A percentile compares a stretch with the other conserved stretches of the same genome.
phyloP scores from a whole-genome alignment of 371 early-diverging fungal species.

The Lichtheimia hyalospora region DNA sequence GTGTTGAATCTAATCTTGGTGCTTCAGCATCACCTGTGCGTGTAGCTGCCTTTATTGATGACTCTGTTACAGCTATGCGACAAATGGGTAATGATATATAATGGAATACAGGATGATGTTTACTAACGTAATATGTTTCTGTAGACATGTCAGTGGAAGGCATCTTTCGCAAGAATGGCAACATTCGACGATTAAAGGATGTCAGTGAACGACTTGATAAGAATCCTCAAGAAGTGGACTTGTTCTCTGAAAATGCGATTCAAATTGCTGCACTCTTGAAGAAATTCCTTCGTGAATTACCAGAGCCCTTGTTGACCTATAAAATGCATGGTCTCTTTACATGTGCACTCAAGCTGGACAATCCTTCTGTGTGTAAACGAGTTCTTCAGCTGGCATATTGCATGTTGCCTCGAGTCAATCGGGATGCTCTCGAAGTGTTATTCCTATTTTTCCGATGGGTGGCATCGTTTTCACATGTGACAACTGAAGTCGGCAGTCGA shows the following conservation, averaged over 20 bases:
- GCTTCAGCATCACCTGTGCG: slow-evolving; percentile 73
- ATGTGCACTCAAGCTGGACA: slow-evolving; percentile 59
- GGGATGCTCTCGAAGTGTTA: slow-evolving; percentile 88
- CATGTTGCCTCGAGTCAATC: slow-evolving; percentile 87
- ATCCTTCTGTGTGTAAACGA: slow-evolving; percentile 51
- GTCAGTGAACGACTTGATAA: slow-evolving; percentile 77
- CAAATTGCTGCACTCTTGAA: slow-evolving; percentile 95
- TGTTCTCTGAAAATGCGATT: slow-evolving; percentile 78
- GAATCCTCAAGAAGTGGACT: slow-evolving; percentile 71
- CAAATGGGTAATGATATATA: slow-evolving; percentile 54
- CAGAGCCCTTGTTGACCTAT: slow-evolving; percentile 94
- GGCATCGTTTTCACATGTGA: slow-evolving; percentile 69
- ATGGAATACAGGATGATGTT: not conserved
- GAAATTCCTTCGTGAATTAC: slow-evolving; percentile 91
- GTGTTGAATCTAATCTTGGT: slow-evolving; percentile 82
- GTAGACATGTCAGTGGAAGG: slow-evolving; percentile 93
- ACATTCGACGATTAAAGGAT: slow-evolving; percentile 85
- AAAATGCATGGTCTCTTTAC: slow-evolving; percentile 83
- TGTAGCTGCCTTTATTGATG: slow-evolving; percentile 86
- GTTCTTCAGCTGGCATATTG: slow-evolving; percentile 82
- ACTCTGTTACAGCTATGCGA: slow-evolving; percentile 76
- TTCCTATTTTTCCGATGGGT: slow-evolving; percentile 88
- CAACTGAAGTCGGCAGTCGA: slow-evolving; percentile 80
- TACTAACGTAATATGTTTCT: not conserved
- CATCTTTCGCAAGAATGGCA: slow-evolving; percentile 96